Evolutionary conservation across 805 yeast genomes (phyloP).

Genomic region (Suhomyces faveliae): DNA sequence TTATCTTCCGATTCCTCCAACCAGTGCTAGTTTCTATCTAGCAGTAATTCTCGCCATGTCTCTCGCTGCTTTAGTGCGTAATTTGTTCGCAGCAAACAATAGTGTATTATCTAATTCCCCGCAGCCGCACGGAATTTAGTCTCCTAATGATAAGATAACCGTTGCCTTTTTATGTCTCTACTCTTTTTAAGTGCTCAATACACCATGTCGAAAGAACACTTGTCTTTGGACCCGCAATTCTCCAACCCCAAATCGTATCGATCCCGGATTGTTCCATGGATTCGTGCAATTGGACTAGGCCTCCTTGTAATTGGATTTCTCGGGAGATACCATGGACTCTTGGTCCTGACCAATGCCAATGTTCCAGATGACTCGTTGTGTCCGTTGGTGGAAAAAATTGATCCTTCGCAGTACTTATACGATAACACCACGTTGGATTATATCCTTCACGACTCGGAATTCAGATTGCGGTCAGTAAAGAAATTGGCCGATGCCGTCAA

Average conservation of each 20-base stretch:
- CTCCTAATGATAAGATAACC: no score
- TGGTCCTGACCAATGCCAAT: background rate
- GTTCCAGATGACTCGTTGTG: conserved; percentile 28
- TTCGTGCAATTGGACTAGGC: background rate
- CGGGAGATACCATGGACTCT: background rate
- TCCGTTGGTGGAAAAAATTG: conserved; percentile 33
- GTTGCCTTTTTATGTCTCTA: no score
- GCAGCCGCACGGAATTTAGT: no score
- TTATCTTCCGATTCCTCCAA: no score
- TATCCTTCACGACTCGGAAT: conserved; percentile 27
- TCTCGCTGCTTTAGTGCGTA: no score
- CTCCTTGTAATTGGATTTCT: background rate
- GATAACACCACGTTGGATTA: conserved; percentile 18
- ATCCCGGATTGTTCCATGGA: background rate
- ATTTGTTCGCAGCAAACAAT: no score
- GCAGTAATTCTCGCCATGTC: no score
- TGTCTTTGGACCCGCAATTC: background rate
- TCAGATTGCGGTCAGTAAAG: conserved; percentile 20
- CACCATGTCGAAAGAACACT: background rate
- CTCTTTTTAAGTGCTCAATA: no score
- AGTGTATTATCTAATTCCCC: no score
- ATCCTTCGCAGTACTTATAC: conserved; percentile 23
- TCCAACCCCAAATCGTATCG: background rate
- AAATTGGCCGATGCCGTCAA: conserved; percentile 28
- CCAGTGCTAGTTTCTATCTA: no score